These are phyloP conservation scores for Trapa bicornis DNA, from an alignment of 345 rosid species.

Conservation along the genomic window DNA sequence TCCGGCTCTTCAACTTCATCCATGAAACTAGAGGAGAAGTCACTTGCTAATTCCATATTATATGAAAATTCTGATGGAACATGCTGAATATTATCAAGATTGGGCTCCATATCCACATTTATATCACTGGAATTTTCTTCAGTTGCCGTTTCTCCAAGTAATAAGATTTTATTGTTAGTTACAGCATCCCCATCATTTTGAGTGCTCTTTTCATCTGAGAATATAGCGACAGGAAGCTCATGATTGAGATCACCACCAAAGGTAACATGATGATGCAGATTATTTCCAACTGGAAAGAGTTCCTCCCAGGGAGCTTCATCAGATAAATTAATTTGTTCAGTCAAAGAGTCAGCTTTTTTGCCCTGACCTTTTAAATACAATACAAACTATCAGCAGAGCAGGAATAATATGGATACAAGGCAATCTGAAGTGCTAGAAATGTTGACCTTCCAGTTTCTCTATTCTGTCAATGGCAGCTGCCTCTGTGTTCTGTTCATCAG, in stretches of 20 bases:
- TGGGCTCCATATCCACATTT: background rate
- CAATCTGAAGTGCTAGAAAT: background rate
- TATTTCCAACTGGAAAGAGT: background rate
- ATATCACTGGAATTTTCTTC: background rate
- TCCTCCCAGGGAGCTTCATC: background rate
- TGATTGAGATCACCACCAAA: background rate
- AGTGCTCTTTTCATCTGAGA: conserved; percentile 1
- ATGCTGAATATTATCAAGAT: background rate
- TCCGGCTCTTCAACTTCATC: background rate
- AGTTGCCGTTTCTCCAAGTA: background rate
- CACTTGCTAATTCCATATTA: background rate
- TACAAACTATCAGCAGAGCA: conserved; percentile 2
- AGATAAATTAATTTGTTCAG: conserved; percentile 1
- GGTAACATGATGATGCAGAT: background rate
- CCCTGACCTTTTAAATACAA: conserved; percentile 7
- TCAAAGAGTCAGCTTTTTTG: background rate
- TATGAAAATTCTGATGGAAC: background rate
- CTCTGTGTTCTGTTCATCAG: conserved; percentile 6
- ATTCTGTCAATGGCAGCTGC: conserved; percentile 7
- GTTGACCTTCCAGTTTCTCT: conserved; percentile 33
- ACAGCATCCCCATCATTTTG: background rate
- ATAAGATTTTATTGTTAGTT: background rate
- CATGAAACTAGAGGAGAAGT: conserved; percentile 1
- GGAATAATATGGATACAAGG: background rate
- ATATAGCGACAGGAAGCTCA: background rate